Conservation (phyloP, 176 grass and related monocot species). For the Oryza meyeriana region DNA sequence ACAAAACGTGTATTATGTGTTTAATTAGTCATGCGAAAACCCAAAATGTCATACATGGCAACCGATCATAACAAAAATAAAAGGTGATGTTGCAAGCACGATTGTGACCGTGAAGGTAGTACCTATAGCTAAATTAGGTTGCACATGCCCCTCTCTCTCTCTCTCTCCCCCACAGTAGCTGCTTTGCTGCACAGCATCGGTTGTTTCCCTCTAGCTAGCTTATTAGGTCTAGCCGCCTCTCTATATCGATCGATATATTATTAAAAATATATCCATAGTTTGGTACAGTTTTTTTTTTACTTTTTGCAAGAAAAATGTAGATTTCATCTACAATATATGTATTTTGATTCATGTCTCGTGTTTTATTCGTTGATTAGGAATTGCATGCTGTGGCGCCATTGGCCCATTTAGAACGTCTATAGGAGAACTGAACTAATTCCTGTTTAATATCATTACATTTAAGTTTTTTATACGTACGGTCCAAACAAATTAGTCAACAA, state of each 20-base stretch:
- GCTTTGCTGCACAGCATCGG: background rate
- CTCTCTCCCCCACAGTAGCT: background rate
- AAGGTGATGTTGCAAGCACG: background rate
- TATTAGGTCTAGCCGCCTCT: background rate
- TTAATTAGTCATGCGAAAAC: background rate
- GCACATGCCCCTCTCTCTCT: too few species aligned
- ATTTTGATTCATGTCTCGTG: background rate
- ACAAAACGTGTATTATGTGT: background rate
- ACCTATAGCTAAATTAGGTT: background rate
- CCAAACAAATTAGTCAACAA: slow-evolving; percentile 3
- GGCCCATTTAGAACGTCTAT: too few species aligned
- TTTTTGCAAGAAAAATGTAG: background rate
- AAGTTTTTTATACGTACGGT: background rate
- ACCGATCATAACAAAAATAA: background rate
- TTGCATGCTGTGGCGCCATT: too few species aligned
- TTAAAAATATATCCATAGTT: too few species aligned
- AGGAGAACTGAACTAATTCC: too few species aligned
- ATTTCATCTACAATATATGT: background rate
- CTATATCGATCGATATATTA: background rate
- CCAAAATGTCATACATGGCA: background rate
- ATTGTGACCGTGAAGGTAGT: background rate
- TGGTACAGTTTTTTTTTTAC: background rate
- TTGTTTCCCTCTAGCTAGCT: background rate
- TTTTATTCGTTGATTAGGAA: background rate
- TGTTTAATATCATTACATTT: background rate